Evolutionary conservation across 768 basidiomycete genomes (phyloP), one percentile per base, ranked within the genome.

Genomic region (Tremella fuciformis): DNA sequence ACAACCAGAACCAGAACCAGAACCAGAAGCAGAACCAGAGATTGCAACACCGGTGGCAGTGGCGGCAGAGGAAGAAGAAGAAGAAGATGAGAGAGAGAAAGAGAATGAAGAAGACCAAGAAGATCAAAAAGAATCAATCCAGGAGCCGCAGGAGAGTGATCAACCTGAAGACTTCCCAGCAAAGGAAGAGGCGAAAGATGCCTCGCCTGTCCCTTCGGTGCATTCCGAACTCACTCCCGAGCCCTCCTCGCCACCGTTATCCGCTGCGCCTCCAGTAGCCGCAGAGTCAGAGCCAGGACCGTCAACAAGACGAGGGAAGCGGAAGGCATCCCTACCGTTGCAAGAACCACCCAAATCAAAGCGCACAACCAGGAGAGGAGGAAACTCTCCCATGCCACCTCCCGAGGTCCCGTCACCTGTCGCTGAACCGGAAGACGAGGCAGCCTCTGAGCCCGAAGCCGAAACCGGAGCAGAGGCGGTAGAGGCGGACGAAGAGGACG

Each of bases 241-340:
- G 4, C 29, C 29, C 4, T 34, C 29, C 19, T 48, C 55, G 22
- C 55, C 55, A 21, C 46, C 47, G 8, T 18, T 26, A 2, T 50
- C 56, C 22, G 53, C 40, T 41, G 29, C n/a, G 15, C 8, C 34
- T 9, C 16, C 18, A 18, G 53, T 41, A 19, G 18, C 21, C 39
- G 38, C 37, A 7, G 37, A 16, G 3, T 13, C 51, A 15, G 37
- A 15, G 8, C 18, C 53, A 15, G 49, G 25, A 1, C 16, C 40
- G 3, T 48, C 56, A 13, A 57, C 63, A 1, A 47, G 68, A 13
- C 37, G 34, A 8, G 53, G 57, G 38, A 70, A 70, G 47, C 60
- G 68, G 8, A 70, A 70, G 57, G 63, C 64, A 3, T 29, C 38
- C 6, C 26, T 50, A 21, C 64, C 48, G 58, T 64, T 59, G 18